Evolutionary conservation across 176 grass and related monocot genomes (phyloP), one percentile per base, ranked within the genome.

Genomic region (Chrysopogon serrulatus): DNA sequence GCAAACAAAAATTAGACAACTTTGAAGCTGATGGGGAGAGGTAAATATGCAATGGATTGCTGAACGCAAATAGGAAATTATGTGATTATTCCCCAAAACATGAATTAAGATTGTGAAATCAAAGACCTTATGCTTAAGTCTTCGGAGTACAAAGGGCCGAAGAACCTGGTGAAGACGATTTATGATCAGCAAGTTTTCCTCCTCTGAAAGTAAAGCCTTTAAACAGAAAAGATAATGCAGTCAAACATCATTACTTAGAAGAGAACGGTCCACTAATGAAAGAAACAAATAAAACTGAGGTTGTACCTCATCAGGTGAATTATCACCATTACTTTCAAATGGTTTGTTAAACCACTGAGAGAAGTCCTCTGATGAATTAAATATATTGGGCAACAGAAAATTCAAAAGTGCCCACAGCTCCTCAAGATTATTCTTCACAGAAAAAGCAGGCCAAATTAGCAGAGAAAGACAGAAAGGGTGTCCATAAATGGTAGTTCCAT

Each of bases 291-390:
- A 57, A 73, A 71, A 71, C 24, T 56, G 28, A 23, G 79, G 72
- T 10, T 45, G 75, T 90, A 95, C 96, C 84, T 99, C 89, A 92
- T 99, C 96, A 15, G 89, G 78, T 81, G 89, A 90, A 84, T 87
- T 99, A 83, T 99, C 96, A 62, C 86, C 89, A 79, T 77, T 92
- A 67, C 93, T 77, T 85, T 96, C 93, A 76, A 99, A 99, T 85
- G 96, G 96, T 86, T 99, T 96, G 85, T 99, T 99, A 85, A 99
- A 99, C 96, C 96, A 99, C 79, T 99, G 93, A 51, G 96, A 99
- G 56, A 99, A 99, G 74, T 99, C 96, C 69, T 96, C 96, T 48
- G 96, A 99, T 30, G 96, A 99, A 88, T 99, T 99, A 84, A 99
- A 99, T 80, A 99, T 94, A 92, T 79, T 89, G n/a, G 96, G 96